Evolutionary conservation across 495 filamentous ascomycete genomes (phyloP), one percentile per base, ranked within the genome.

Genomic region (Penicillium macrosclerotiorum): DNA sequence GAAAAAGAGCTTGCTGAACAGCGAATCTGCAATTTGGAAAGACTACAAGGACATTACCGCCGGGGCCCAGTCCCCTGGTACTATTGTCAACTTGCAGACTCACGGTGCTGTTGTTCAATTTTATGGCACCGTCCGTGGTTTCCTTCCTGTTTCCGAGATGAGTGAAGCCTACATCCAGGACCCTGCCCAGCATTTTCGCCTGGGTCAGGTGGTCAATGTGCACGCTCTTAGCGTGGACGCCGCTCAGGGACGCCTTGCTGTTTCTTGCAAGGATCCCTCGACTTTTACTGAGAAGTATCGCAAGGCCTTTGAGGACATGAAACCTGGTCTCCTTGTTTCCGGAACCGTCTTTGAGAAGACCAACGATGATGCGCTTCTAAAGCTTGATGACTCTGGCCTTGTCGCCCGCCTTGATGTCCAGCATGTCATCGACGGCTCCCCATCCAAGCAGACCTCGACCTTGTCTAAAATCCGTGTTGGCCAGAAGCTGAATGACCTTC

Each of bases 91-190:
- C 34, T 63, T 97, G 9, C 69, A 90, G 33, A 60, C 75, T 16
- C 79, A 80, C 51, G 94, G 93, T 45, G 93, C 92, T 9, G 80
- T 94, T 16, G 87, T 97, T 37, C 90, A 96, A 54, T 98, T 96
- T 72, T 97, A 91, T 57, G 89, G 90, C 17, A 65, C 73, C 7
- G 69, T 96, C 29, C 78, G 80, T 36, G 94, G 82, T 8, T 97
- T 92, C 67, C 77, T 98, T 43, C 92, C 93, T 1, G 82, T 94
- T 2, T 86, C 87, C 3, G 92, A 98, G 60, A 97, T 98, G 94
- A 96, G 91, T 62, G 94, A 96, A 59, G 88, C 90, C 11, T 96
- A 83, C 63, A 96, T 98, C 53, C 79, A 86, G 55, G 86, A 96
- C 57, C 89, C 91, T 5, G 80, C 76, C 32, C 80, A 93, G 55